Evolutionary conservation across 2,329 filamentous ascomycete genomes (phyloP).

Genomic region (Talaromyces sp.): DNA sequence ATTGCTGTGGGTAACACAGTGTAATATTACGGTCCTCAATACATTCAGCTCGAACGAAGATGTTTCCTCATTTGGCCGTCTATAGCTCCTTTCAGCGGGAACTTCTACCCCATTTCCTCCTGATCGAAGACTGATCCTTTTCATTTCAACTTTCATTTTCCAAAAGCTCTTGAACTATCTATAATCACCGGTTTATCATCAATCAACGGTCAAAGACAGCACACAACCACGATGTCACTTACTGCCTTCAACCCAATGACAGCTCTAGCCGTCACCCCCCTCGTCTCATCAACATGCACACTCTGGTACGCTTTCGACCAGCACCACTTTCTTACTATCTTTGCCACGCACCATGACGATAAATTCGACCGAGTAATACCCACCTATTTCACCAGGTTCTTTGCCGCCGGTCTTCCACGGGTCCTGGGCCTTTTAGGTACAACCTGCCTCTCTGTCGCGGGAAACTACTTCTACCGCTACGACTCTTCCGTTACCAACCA

Average conservation of each 20-base stretch:
- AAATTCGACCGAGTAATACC: neutral
- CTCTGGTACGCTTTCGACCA: conserved; percentile 8
- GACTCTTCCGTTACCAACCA: neutral
- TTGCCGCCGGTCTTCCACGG: neutral
- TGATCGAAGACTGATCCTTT: neutral
- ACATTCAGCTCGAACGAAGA: neutral
- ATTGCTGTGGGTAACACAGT: neutral
- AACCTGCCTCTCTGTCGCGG: neutral
- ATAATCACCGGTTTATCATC: neutral
- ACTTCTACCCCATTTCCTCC: neutral
- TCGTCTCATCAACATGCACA: conserved; percentile 1
- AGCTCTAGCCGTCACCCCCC: neutral
- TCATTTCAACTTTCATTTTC: neutral
- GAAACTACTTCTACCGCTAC: neutral
- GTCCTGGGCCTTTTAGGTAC: neutral
- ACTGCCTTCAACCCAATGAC: neutral
- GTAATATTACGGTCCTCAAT: neutral
- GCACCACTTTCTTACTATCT: neutral
- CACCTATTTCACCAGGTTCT: neutral
- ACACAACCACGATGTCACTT: neutral
- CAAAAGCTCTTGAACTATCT: neutral
- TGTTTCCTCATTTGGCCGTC: neutral
- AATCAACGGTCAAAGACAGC: neutral
- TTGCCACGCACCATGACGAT: neutral
- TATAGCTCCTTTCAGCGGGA: neutral